phyloP scores from a whole-genome alignment of 208 protist species.

The Acanthamoeba lugdunensis region DNA sequence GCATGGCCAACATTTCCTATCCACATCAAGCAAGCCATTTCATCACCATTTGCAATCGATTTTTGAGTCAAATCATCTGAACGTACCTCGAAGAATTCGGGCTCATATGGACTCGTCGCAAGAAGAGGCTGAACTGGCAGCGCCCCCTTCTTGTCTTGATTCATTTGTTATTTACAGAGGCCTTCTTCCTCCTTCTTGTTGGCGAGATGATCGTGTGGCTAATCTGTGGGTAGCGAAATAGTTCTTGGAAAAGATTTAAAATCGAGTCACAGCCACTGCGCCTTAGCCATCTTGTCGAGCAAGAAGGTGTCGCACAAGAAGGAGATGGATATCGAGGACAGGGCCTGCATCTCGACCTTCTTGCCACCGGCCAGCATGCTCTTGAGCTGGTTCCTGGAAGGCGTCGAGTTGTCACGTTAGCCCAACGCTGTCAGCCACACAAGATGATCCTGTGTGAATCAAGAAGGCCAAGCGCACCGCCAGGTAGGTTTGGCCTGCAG shows the following conservation, averaged over 20 bases:
- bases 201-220: neutral
- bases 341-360: constrained; percentile 56
- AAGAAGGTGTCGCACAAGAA: constrained; percentile 71
- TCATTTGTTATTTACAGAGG: neutral
- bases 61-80: neutral
- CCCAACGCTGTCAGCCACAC: too few species aligned
- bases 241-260: neutral
- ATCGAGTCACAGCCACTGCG: neutral
- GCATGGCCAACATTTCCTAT: neutral
- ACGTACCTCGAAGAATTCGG: neutral
- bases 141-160: neutral
- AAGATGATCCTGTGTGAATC: neutral
- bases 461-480: neutral
- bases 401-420: neutral
- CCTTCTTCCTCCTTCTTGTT: too few species aligned
- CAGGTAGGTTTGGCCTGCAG: constrained; percentile 53
- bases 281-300: neutral
- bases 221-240: neutral
- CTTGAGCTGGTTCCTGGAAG: constrained; percentile 32
- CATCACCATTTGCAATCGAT: too few species aligned
- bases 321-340: constrained; percentile 43
- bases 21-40: too few species aligned
- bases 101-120: too few species aligned
- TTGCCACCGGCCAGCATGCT: neutral
- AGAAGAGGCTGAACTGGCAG: too few species aligned